Evolutionary conservation across 352 stramenopile genomes (phyloP), one percentile per base, ranked within the genome.

Genomic region (Phytophthora agathidicida): DNA sequence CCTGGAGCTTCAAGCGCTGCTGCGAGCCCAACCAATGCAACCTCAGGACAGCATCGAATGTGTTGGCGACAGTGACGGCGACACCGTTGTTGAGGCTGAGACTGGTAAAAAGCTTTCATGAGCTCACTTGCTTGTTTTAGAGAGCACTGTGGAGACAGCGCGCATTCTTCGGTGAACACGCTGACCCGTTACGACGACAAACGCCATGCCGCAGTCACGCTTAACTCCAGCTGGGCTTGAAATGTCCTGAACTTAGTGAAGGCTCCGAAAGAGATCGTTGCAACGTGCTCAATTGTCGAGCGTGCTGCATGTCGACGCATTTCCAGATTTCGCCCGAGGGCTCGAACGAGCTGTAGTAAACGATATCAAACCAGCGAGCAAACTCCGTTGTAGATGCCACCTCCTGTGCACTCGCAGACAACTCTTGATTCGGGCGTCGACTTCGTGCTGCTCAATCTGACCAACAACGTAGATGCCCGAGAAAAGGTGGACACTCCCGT

Each of bases 391-490:
- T 32, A 33, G 22, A 52, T 60, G 47, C 1, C 38, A 24, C 30
- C 41, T 61, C 26, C 27, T 2, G n/a, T 43, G n/a, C 16, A 32
- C 11, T 41, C 42, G 28, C 17, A 44, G 14, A 10, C 32, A 4
- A 23, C n/a, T 28, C 28, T 24, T 20, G 39, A 47, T 26, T 54
- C 32, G 16, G 26, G 31, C 8, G 43, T 53, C 22, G 59, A 68
- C 51, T 68, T 63, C n/a, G 50, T 68, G 6, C 36, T 68, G 14
- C 51, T 68, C n/a, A 51, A 68, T 16, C 27, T 60, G 19, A 54
- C 57, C 10, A 57, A 56, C 51, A 43, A 13, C 19, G 43, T 58
- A 3, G 49, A 67, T 19, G 23, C 31, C 5, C 51, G 17, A 22
- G 32, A 48, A 30, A 62, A 68, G 16, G 36, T 41, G 22, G 43